These are phyloP conservation scores for Batkoa obscura DNA, from an alignment of 371 early-diverging fungal species.

Conservation along the genomic window DNA sequence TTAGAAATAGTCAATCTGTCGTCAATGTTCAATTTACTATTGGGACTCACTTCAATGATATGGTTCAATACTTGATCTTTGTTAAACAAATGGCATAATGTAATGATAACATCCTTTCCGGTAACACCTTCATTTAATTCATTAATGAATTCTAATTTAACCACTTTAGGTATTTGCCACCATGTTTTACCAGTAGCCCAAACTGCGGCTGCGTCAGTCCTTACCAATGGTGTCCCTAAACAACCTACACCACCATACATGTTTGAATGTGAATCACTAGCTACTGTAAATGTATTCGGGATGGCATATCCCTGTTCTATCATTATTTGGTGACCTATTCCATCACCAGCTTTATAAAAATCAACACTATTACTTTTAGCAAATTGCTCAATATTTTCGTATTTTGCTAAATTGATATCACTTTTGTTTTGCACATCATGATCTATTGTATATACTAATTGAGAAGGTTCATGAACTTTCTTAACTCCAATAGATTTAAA, in stretches of 20 bases:
- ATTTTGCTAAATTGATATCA: constrained; percentile 70
- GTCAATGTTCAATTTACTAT: constrained; percentile 55
- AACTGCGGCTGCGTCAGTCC: constrained; percentile 91
- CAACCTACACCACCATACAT: constrained; percentile 93
- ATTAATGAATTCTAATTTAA: constrained; percentile 60
- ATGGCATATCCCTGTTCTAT: constrained; percentile 94
- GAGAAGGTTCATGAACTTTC: constrained; percentile 49
- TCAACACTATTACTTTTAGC: constrained; percentile 63
- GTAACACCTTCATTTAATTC: constrained; percentile 56
- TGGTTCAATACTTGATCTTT: constrained; percentile 84
- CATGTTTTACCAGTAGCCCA: constrained; percentile 94
- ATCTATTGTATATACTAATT: constrained; percentile 86
- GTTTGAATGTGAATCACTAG: constrained; percentile 94
- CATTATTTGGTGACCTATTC: constrained; percentile 93
- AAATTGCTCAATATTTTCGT: constrained; percentile 61
- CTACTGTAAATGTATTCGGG: constrained; percentile 80
- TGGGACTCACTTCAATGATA: constrained; percentile 80
- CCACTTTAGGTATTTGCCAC: constrained; percentile 95
- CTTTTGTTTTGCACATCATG: constrained; percentile 91
- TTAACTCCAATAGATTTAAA: constrained; percentile 79
- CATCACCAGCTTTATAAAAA: constrained; percentile 88
- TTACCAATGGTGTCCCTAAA: constrained; percentile 87
- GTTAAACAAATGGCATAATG: constrained; percentile 67
- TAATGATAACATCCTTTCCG: constrained; percentile 90
- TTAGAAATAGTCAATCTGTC: constrained; percentile 89